Evolutionary conservation across 495 filamentous ascomycete genomes (phyloP).

Genomic region (Aspergillus saccharolyticus): DNA sequence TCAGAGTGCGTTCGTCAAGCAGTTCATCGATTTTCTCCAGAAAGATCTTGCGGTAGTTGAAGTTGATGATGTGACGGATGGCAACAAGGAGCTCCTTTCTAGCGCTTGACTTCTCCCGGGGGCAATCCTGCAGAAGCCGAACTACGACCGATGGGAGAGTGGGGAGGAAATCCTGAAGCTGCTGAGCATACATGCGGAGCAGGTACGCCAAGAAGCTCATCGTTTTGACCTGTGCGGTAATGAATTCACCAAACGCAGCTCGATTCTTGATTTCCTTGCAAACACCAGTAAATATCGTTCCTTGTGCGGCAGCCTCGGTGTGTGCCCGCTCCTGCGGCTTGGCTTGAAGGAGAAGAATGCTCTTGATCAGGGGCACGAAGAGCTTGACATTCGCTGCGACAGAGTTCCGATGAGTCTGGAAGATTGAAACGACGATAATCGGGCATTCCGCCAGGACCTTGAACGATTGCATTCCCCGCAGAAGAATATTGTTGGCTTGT

Average conservation of each 20-base stretch:
- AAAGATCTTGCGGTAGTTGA: conserved; percentile 96
- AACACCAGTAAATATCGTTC: conserved; percentile 84
- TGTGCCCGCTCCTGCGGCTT: conserved; percentile 92
- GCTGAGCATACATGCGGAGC: conserved; percentile 78
- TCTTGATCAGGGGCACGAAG: conserved; percentile 92
- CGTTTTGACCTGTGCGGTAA: conserved; percentile 97
- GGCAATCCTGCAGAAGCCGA: conserved; percentile 86
- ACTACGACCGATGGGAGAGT: conserved; percentile 88
- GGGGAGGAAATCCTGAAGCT: conserved; percentile 84
- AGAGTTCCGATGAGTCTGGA: conserved; percentile 79
- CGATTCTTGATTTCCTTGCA: conserved; percentile 91
- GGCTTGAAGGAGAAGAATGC: conserved; percentile 81
- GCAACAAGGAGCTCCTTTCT: conserved; percentile 94
- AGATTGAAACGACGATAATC: conserved; percentile 97
- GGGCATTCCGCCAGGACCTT: conserved; percentile 97
- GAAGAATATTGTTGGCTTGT: conserved; percentile 70
- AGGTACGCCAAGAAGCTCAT: conserved; percentile 98
- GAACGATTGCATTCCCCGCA: conserved; percentile 96
- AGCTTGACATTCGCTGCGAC: conserved; percentile 82
- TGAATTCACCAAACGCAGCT: conserved; percentile 93
- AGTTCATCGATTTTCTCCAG: conserved; percentile 91
- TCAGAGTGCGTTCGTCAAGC: conserved; percentile 85
- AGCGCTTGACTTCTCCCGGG: conserved; percentile 85
- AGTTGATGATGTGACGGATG: conserved; percentile 98
- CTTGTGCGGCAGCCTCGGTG: conserved; percentile 66